Base-by-base conservation (phyloP, 2,329 filamentous ascomycete genomes). In the Aulographum hederae region DNA sequence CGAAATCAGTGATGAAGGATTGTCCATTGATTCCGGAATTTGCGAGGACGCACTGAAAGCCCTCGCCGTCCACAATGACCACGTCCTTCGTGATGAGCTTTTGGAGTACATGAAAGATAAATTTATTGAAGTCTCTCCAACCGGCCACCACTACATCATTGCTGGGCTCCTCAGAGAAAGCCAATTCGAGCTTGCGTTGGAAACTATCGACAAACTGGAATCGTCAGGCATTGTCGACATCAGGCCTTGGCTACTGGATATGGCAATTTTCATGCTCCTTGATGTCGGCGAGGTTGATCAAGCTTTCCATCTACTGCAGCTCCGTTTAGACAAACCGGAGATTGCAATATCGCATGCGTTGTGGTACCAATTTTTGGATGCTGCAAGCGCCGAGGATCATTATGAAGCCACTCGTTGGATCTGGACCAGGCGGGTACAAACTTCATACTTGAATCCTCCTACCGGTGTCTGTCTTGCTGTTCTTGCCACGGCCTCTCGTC, bases 31-130 rank as follows among this genome's bases (percentile, higher is more conserved):
- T 40, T 63, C 65, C 1, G 61, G 62, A 3, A 64, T 78, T 2
- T 86, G 80, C 43, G 74, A 85, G 50, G 69, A 69, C 38, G 69
- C 76, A 2, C 56, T 94, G 25, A 69, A 73, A 50, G 75, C 69
- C 4, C 61, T 94, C 16, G 70, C 79, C 1, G 69, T 89, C 6
- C 89, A 95, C 48, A 81, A 86, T 0, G 79, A 95, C 51, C 86
- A 91, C 43, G 41, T 82, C 4, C 57, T 89, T 16, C 73, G 84
- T 21, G 66, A 69, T 32, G 63, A 74, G 21, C 63, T 93, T 3
- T 57, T 94, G 25, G 57, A 69, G 33, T 73, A 75, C 34, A 82
- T 89, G 77, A 69, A 70, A 43, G 62, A 70, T 34, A 64, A 70
- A 39, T 92, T 82, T 78, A 65, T 78, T 32, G 56, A 60, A 6